Evolutionary conservation across 164 flowering plant species (phyloP).

Genomic region (Vitis rupestris): DNA sequence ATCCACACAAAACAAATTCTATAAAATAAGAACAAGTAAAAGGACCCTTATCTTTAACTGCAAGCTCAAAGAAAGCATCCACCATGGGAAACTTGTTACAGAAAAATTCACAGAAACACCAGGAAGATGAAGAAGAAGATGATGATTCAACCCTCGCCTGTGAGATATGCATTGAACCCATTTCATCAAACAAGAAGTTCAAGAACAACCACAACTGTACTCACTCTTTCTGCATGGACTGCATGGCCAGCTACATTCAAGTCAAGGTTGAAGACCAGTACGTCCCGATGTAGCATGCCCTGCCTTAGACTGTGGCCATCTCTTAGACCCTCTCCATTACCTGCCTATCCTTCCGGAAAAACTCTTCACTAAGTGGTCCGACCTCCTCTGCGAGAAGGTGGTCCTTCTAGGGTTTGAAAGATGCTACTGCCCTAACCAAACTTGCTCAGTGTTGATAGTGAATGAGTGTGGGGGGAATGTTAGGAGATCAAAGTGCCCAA

Average conservation of each 20-base stretch:
- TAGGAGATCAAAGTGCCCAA: conserved; percentile 12
- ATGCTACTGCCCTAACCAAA: conserved; percentile 14
- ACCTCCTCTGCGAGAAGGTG: conserved; percentile 2
- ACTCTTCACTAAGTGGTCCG: conserved; percentile 22
- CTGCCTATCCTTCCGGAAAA: neutral
- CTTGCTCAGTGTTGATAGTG: conserved; percentile 17
- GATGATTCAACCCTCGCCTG: conserved; percentile 16
- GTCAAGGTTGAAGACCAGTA: conserved; percentile 13
- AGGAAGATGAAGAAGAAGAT: neutral
- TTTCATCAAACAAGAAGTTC: conserved; percentile 11
- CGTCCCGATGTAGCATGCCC: conserved; percentile 18
- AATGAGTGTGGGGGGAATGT: conserved; percentile 15
- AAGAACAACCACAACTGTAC: conserved; percentile 8
- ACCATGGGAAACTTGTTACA: too few species aligned
- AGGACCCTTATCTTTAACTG: too few species aligned
- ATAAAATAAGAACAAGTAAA: too few species aligned
- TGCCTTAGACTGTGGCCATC: conserved; percentile 7
- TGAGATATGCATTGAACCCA: conserved; percentile 33
- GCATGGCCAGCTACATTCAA: conserved; percentile 25
- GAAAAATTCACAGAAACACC: too few species aligned
- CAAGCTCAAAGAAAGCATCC: too few species aligned
- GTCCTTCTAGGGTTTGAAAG: neutral
- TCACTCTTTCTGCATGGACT: conserved; percentile 28
- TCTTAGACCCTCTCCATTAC: conserved; percentile 23
- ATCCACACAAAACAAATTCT: too few species aligned